A percentile compares a stretch with the other conserved stretches of the same genome.
These are phyloP conservation scores for Trichophyton verrucosum DNA, from an alignment of 2,329 filamentous ascomycete species.

Conservation along the genomic window DNA sequence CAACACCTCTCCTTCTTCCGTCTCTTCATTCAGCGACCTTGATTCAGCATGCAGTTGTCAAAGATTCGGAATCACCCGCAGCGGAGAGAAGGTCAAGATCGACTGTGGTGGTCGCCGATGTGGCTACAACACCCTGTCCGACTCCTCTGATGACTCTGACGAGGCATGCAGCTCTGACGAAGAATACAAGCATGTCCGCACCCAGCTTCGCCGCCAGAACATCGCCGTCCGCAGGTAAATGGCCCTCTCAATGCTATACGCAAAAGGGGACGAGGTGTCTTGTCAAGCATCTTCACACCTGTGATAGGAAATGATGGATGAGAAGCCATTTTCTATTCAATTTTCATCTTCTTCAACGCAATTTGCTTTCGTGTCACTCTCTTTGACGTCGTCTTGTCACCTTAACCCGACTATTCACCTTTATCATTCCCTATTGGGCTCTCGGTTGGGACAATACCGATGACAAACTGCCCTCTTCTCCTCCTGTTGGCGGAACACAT, in stretches of 20 bases:
- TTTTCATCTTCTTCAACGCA: neutral
- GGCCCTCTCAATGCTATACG: neutral
- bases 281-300: neutral
- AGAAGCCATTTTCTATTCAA: neutral
- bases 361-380: neutral
- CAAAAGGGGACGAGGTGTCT: neutral
- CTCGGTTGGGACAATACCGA: neutral
- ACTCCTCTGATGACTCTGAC: slow-evolving; percentile 39
- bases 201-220: slow-evolving; percentile 25
- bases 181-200: slow-evolving; percentile 27
- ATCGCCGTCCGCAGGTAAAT: slow-evolving; percentile 30
- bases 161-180: slow-evolving; percentile 53
- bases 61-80: slow-evolving; percentile 90
- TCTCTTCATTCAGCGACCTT: slow-evolving; percentile 55
- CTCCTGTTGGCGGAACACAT: neutral
- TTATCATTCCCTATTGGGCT: neutral
- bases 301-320: slow-evolving; percentile 3
- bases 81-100: slow-evolving; percentile 85
- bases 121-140: slow-evolving; percentile 49
- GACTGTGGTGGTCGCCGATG: slow-evolving; percentile 87
- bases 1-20: slow-evolving; percentile 40
- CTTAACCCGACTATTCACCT: neutral
- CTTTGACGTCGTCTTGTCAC: neutral
- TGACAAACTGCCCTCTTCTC: neutral
- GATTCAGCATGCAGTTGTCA: slow-evolving; percentile 71